These are phyloP conservation scores for Poa annua DNA, from an alignment of 176 grass and related monocot genomes.

Conservation along the genomic window DNA sequence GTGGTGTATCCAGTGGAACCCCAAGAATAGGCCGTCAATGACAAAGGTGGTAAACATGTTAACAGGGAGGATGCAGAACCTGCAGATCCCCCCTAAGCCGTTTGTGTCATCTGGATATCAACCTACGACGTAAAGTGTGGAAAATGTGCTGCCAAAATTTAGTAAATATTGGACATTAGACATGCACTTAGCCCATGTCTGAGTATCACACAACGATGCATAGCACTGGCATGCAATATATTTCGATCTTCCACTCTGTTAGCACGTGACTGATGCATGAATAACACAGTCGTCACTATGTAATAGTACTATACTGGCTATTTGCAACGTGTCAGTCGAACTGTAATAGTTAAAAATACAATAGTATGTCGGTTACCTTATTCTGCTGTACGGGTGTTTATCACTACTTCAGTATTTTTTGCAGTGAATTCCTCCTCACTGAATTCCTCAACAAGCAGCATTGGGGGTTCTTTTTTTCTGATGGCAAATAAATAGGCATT, in stretches of 20 bases:
- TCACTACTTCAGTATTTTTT: neutral
- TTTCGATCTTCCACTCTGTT: neutral
- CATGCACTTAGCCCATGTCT: no score
- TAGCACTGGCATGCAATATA: neutral
- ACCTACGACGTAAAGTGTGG: neutral
- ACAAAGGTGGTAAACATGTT: conserved; percentile 14
- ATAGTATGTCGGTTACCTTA: no score
- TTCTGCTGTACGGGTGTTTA: no score
- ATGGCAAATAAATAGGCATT: no score
- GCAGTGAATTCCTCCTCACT: neutral
- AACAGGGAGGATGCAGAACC: neutral
- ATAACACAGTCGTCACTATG: neutral
- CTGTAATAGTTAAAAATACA: neutral
- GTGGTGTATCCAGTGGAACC: neutral
- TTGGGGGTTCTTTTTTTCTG: no score
- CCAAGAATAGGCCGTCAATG: neutral
- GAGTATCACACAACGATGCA: neutral
- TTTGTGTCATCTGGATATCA: neutral
- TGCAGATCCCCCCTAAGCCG: neutral
- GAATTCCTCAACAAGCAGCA: neutral
- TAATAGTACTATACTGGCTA: neutral
- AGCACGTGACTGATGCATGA: neutral
- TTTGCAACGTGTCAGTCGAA: neutral
- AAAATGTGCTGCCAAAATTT: neutral
- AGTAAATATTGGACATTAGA: no score